Evolutionary conservation across 177 flowering plant genomes (phyloP).

Genomic region (Vitis hybrid): DNA sequence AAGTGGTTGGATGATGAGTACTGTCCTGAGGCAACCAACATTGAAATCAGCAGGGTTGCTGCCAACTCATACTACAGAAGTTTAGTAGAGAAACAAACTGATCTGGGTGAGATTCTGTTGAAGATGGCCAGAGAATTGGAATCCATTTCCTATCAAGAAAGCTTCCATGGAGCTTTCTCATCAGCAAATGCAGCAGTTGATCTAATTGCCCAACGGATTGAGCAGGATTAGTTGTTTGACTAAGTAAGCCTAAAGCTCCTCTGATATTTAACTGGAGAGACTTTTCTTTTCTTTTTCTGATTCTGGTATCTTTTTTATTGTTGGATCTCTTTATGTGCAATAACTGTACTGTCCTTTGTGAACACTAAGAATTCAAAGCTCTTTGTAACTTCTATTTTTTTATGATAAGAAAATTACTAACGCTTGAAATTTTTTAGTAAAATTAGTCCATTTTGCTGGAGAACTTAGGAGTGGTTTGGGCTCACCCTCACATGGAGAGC

Average conservation of each 20-base stretch:
- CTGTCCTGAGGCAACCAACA: slow-evolving; percentile 84
- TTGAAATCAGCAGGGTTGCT: slow-evolving; percentile 81
- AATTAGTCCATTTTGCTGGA: too few species aligned
- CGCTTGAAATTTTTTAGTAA: not conserved
- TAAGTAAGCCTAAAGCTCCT: not conserved
- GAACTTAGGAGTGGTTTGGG: too few species aligned
- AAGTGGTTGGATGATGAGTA: slow-evolving; percentile 98
- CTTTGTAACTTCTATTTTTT: not conserved
- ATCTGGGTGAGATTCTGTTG: slow-evolving; percentile 76
- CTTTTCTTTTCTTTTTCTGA: not conserved
- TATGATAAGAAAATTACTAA: too few species aligned
- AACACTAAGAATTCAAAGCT: not conserved
- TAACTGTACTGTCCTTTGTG: not conserved
- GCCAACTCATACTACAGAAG: slow-evolving; percentile 67
- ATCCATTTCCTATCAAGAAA: slow-evolving; percentile 80
- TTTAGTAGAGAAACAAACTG: slow-evolving; percentile 52
- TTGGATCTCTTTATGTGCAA: too few species aligned
- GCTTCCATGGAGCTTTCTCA: slow-evolving; percentile 95
- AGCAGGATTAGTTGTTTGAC: slow-evolving; percentile 22
- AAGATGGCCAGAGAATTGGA: slow-evolving; percentile 74
- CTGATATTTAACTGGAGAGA: not conserved
- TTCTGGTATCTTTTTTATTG: not conserved
- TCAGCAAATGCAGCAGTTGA: slow-evolving; percentile 87
- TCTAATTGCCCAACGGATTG: slow-evolving; percentile 63
- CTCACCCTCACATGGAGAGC: too few species aligned